Base-by-base conservation (phyloP, 2,329 filamentous ascomycete genomes). In the Emericellopsis atlantica region DNA sequence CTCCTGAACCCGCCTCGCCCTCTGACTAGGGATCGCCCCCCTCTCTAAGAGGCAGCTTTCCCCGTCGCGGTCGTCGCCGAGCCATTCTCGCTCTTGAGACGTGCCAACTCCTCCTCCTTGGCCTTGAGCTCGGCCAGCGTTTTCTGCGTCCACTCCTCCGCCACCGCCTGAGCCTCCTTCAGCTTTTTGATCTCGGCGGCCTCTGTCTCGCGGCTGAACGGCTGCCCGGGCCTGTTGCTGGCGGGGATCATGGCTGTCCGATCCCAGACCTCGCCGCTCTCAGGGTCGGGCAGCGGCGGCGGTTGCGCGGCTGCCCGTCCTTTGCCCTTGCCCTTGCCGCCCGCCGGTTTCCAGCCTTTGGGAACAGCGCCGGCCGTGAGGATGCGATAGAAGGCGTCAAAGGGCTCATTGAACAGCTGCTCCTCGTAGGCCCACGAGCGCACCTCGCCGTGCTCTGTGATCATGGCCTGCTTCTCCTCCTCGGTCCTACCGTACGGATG, bases 341-440 rank as follows among this genome's bases (percentile, higher is more conserved):
- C 39, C 39, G 51, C 37, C 37, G 57, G 46, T 47, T 59, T 54
- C 54, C 59, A 67, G 47, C 61, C 62, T 47, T 65, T 67, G 39
- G 69, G 67, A 5, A 70, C 76, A 22, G 79, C 76, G 45, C 85
- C 85, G 6, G 74, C 71, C 2, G 88, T 96, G 45, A 98, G 69
- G 23, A 86, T 70, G 46, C 94, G 86, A 62, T 86, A 95, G 55
- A 98, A 90, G 36, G 84, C 77, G 60, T 95, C 86, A 51, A 88
- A 92, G 0, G 92, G 92, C 61, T 98, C 92, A 64, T 95, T 96
- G 71, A 98, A 98, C 39, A 96, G 75, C 48, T 96, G 83, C 55
- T 95, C 88, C 60, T 98, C 92, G 56, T 95, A 87, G 44, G 79
- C 81, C 72, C 92, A 90, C 39, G 80, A 77, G 26, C 81, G 67